A percentile compares a stretch with the other conserved stretches of the same genome.
Conservation (phyloP, 495 filamentous ascomycete genomes). For the Extremus antarcticus region DNA sequence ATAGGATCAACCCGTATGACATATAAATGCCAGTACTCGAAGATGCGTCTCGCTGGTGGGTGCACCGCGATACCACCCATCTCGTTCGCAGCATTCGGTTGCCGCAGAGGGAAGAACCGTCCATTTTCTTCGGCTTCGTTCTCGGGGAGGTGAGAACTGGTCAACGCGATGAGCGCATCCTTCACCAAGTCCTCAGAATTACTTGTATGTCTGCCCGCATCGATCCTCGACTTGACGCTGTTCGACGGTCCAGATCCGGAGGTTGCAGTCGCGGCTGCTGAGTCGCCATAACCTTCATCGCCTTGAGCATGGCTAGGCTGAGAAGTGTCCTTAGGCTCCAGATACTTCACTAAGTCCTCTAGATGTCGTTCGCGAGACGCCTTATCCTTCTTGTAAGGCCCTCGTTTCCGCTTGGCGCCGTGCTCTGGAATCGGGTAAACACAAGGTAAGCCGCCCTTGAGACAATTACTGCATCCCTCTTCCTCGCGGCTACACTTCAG, state of each 20-base stretch:
- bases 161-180: conserved; percentile 10
- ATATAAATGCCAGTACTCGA: conserved; percentile 14
- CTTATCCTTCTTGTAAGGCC: conserved; percentile 15
- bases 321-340: conserved; percentile 1
- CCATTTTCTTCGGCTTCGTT: neutral
- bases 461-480: conserved; percentile 7
- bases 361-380: conserved; percentile 7
- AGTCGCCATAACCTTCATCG: neutral
- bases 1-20: conserved; percentile 8
- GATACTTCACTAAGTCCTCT: conserved; percentile 10
- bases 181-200: conserved; percentile 9
- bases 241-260: neutral
- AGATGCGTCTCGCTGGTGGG: neutral
- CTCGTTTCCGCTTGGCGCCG: conserved; percentile 13
- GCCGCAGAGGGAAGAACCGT: neutral
- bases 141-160: neutral
- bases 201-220: neutral
- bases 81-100: neutral
- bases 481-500: conserved; percentile 9
- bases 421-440: conserved; percentile 4
- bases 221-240: neutral
- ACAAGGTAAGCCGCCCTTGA: conserved; percentile 6
- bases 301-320: neutral
- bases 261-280: neutral
- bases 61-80: neutral